Base-by-base conservation (phyloP, 345 rosid genomes). In the Physaria fendleri region DNA sequence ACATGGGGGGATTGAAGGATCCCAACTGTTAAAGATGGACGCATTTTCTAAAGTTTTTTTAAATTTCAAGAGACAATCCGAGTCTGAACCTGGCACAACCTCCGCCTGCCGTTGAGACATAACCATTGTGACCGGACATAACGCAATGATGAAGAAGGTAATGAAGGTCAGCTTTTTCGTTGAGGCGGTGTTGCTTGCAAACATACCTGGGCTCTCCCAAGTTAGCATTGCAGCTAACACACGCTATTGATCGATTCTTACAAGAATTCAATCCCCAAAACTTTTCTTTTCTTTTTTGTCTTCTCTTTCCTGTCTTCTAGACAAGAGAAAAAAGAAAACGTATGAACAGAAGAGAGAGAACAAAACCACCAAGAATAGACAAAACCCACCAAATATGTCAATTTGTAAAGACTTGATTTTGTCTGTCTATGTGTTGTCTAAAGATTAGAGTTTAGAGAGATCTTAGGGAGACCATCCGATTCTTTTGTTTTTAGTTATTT, bases 1-100 rank as follows among this genome's bases (percentile, higher is more conserved):
- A 38, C 96, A 88, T 0, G 93, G 90, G 0, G 34, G 2, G 4
- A 40, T 58, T 0, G 75, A 42, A 23, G 69, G 23, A 33, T 76
- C 56, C 96, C 96, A 88, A 53, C 63, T 62, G 14, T 12, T 40
- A 30, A 81, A 64, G 50, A 53, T 57, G 1, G 62, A 46, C 14
- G 43, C 47, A 27, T 73, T 67, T 5, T 43, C 29, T 32, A 78
- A 39, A 21, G 79, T 50, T 11, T 65, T 50, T 72, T 62, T 76
- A 47, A 79, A 79, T 15, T 49, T 42, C 59, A 79, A 24, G 28
- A 79, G 77, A 24, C 44, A 29, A 29, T 81, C 81, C 9, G 40
- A 39, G 23, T 81, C 79, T 62, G 74, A 69, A 24, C 53, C 74
- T 46, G 59, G 74, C 14, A 55, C 59, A 46, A 47, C 58, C 30